phyloP scores from a whole-genome alignment of 2,329 filamentous ascomycete species.

The Trichoderma citrinoviride region DNA sequence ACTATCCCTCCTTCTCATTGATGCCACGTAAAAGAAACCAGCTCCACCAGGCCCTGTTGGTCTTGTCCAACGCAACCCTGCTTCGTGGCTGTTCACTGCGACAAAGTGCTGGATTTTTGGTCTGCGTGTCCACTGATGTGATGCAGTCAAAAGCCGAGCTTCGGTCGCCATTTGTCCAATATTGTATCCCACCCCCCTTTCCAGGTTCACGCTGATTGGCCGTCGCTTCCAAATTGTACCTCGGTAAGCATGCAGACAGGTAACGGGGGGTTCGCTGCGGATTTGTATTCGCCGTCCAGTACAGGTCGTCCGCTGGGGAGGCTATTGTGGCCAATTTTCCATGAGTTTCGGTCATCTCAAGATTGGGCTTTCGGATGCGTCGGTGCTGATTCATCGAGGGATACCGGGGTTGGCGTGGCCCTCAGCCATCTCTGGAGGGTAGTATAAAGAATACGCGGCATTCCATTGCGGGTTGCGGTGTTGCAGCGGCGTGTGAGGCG shows the following conservation, averaged over 20 bases:
- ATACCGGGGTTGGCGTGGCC: neutral
- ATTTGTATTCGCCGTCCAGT: neutral
- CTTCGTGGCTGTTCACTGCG: neutral
- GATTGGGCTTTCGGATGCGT: neutral
- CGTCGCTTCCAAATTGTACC: neutral
- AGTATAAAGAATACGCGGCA: conserved; percentile 17
- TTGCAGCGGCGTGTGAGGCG: conserved; percentile 16
- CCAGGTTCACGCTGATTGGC: neutral
- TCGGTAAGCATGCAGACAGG: conserved; percentile 6
- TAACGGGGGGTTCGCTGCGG: neutral
- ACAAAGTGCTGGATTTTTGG: neutral
- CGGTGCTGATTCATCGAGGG: neutral
- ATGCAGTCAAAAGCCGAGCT: neutral
- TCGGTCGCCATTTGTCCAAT: neutral
- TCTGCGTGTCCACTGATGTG: neutral
- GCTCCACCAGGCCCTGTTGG: conserved; percentile 5
- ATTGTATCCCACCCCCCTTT: neutral
- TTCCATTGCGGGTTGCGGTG: conserved; percentile 20
- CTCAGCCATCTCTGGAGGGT: neutral
- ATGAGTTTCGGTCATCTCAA: neutral
- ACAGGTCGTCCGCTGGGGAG: neutral
- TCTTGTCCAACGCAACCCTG: conserved; percentile 5
- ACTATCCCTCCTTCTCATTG: neutral
- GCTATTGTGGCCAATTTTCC: neutral
- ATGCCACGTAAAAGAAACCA: conserved; percentile 7